Evolutionary conservation across 208 protist genomes (phyloP), one percentile per base, ranked within the genome.

Genomic region (Trypanosoma melophagium): DNA sequence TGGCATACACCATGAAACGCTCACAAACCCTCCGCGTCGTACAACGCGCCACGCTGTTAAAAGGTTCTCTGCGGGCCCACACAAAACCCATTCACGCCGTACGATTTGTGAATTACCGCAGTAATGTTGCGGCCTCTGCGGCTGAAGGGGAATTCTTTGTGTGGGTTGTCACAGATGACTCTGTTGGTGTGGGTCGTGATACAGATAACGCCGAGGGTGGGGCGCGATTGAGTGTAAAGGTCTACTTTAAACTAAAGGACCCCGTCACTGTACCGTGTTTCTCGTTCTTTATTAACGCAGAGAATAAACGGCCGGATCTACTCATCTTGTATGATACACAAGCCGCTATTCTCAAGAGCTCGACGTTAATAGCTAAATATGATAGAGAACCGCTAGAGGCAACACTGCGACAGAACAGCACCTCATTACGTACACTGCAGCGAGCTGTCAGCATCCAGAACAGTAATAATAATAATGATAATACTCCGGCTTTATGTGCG

Each of bases 41-140:
- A 53, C 66, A 73, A 59, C 86, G 87, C 50, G 54, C 79, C 7
- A 84, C 81, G 69, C 89, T 92, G 66, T 51, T 69, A 24, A 83
- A 85, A 51, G 84, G 81, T 10, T 69, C 56, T 45, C 71, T 95
- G 25, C 73, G 76, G 21, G 28, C 44, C 17, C 85, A 93, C 74
- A 77, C 80, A 49, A 79, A 76, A 31, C 66, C 76, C 2, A 87
- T 96, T 45, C 76, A 80, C 51, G 76, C 78, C 25, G 78, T 93
- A 10, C 61, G 66, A 49, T 96, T 96, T 73, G 87, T 96, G 47
- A 96, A 96, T 71, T 94, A 90, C 61, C 80, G 81, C 77, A 96
- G 90, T 70, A 96, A 96, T 65, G 87, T 93, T 7, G 84, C 77
- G 2, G 90, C 90, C 19, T 90, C 82, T 10, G 81, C 88, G 2